Conservation (phyloP, 2,329 filamentous ascomycete species). For the Arthroderma sp. region DNA sequence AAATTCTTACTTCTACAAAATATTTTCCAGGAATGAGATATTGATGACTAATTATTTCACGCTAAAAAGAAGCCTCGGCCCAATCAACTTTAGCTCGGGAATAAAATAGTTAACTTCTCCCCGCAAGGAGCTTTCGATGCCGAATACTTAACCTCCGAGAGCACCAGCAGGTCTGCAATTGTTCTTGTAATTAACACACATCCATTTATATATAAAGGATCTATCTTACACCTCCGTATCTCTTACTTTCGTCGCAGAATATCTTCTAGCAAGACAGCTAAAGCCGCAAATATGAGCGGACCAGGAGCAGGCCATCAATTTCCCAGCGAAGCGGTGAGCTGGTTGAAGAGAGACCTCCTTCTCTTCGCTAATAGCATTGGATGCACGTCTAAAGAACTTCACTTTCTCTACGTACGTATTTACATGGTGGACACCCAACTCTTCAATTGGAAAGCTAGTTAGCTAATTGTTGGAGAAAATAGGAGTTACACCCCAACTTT, state of each 20-base stretch:
- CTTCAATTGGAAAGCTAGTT: not conserved
- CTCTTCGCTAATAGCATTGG: conserved; percentile 88
- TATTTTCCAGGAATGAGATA: no score
- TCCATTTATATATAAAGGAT: not conserved
- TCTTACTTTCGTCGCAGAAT: not conserved
- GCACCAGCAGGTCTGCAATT: no score
- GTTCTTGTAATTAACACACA: not conserved
- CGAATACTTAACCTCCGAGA: no score
- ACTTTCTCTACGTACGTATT: conserved; percentile 69
- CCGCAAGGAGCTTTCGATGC: no score
- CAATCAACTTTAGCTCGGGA: no score
- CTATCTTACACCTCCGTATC: not conserved
- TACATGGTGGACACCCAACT: not conserved
- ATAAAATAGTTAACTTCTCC: no score
- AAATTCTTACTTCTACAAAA: no score
- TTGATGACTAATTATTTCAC: not conserved
- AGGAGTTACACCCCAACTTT: conserved; percentile 84
- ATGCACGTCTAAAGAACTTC: conserved; percentile 71
- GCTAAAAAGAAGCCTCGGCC: no score
- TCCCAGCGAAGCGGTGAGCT: conserved; percentile 61
- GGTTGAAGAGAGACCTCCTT: conserved; percentile 77
- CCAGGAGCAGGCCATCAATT: conserved; percentile 66
- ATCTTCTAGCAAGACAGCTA: not conserved
- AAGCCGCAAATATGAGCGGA: conserved; percentile 30
- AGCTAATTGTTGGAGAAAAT: not conserved